Percentiles rank a stretch among this genome's conserved stretches.
Evolutionary conservation across 1,284 basidiomycete species (phyloP).

Genomic region (Irpex lacteus): DNA sequence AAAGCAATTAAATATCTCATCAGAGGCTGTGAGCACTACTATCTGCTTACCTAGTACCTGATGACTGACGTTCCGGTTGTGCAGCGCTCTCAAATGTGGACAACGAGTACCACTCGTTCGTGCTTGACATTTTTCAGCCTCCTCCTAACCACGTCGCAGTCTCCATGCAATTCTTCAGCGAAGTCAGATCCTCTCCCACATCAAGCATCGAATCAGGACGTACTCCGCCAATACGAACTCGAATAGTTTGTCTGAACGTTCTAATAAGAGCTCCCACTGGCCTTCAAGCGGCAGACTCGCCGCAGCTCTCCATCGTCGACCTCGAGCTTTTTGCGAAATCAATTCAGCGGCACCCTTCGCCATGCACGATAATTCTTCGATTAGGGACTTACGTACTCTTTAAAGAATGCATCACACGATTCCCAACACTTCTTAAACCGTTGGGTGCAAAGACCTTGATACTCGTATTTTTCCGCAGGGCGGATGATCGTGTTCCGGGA

Average conservation of each 20-base stretch:
- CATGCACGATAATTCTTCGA: background rate
- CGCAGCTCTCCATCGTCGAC: background rate
- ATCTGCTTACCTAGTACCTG: background rate
- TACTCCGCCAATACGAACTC: background rate
- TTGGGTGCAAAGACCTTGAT: too few relatives aligned
- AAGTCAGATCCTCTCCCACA: background rate
- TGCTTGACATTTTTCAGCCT: background rate
- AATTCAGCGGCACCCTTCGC: background rate
- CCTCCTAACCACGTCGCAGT: background rate
- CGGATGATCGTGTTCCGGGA: too few relatives aligned
- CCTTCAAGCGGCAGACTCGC: background rate
- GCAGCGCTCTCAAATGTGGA: background rate
- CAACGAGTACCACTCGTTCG: background rate
- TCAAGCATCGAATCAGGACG: background rate
- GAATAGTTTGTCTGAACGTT: background rate
- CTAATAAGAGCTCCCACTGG: background rate
- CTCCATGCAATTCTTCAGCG: background rate
- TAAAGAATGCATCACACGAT: background rate
- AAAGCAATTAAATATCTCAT: background rate
- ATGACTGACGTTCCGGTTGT: background rate
- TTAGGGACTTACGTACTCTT: background rate
- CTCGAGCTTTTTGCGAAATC: background rate
- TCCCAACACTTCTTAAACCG: background rate
- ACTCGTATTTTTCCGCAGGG: too few relatives aligned
- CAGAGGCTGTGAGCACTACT: background rate